Conservation (phyloP, 768 basidiomycete species). For the Tephrocybe rancida region DNA sequence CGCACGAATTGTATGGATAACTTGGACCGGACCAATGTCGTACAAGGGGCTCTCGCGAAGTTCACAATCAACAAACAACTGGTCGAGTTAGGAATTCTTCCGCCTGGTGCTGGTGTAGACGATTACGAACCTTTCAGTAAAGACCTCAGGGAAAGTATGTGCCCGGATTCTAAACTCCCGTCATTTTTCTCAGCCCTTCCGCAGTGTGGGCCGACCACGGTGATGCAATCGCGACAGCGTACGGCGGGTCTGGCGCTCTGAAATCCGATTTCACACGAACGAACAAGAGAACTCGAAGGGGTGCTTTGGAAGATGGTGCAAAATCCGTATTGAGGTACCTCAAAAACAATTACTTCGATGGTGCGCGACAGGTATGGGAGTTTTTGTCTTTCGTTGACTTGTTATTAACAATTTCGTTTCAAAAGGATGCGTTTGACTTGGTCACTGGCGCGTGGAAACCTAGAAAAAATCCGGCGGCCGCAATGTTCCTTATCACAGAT, state of each 20-base stretch:
- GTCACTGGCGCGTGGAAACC: constrained; percentile 91
- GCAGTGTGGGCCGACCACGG: constrained; percentile 98
- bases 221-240: constrained; percentile 86
- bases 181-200: constrained; percentile 5
- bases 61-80: constrained; percentile 83
- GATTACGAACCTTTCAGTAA: constrained; percentile 78
- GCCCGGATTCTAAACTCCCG: not conserved
- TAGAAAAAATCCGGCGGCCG: constrained; percentile 68
- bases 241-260: constrained; percentile 92
- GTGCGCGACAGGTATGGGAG: constrained; percentile 84
- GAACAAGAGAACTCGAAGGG: constrained; percentile 82
- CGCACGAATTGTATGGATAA: constrained; percentile 99
- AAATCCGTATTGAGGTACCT: constrained; percentile 86
- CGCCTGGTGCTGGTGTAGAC: constrained; percentile 73
- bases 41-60: constrained; percentile 89
- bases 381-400: not conserved
- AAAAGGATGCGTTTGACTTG: constrained; percentile 94
- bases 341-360: constrained; percentile 97
- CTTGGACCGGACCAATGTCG: constrained; percentile 95
- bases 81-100: constrained; percentile 68
- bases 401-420: constrained; percentile 1
- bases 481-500: constrained; percentile 76
- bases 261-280: constrained; percentile 98
- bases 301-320: constrained; percentile 80
- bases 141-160: constrained; percentile 87